Evolutionary conservation across 495 filamentous ascomycete genomes (phyloP).

Genomic region (Paragyromitra xinjiangensis): DNA sequence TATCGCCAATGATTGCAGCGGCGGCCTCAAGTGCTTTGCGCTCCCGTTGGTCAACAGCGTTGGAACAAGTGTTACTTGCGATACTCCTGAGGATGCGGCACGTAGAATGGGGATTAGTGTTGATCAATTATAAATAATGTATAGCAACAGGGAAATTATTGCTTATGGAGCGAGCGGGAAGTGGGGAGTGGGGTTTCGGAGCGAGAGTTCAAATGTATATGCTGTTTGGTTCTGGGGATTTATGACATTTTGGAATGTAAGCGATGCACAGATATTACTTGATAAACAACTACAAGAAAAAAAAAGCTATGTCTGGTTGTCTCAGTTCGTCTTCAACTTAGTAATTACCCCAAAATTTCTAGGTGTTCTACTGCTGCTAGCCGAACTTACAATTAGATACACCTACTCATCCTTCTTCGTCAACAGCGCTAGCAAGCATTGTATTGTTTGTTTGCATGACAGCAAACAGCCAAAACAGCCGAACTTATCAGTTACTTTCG

Average conservation of each 20-base stretch:
- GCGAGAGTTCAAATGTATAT: not conserved
- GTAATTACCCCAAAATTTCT: not conserved
- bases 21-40: slow-evolving; percentile 20
- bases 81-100: slow-evolving; percentile 37
- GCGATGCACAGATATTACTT: not conserved
- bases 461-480: not conserved
- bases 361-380: not conserved
- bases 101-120: slow-evolving; percentile 36
- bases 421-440: too few species aligned
- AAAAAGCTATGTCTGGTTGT: not conserved
- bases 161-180: not conserved
- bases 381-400: not conserved
- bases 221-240: not conserved
- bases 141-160: not conserved
- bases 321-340: not conserved
- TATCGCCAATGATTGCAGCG: not conserved
- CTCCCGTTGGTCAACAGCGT: slow-evolving; percentile 40
- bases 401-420: not conserved
- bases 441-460: too few species aligned
- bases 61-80: slow-evolving; percentile 46
- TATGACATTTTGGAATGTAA: not conserved
- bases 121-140: not conserved
- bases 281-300: not conserved
- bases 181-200: too few species aligned
- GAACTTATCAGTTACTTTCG: too few species aligned